Evolutionary conservation across 768 basidiomycete genomes (phyloP).

Genomic region (Naematelia encephala): DNA sequence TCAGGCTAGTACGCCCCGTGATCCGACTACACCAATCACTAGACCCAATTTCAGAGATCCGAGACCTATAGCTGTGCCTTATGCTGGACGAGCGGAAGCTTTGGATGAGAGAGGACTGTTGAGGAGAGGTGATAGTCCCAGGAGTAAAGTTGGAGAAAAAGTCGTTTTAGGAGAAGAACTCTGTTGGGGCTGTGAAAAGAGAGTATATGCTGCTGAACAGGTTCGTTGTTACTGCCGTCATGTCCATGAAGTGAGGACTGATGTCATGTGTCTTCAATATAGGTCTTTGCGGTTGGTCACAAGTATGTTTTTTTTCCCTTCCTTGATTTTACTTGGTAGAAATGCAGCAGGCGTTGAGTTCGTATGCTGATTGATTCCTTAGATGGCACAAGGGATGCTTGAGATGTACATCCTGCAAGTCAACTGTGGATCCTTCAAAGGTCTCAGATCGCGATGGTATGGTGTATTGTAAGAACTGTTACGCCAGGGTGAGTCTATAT

Average conservation of each 20-base stretch:
- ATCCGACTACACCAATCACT: conserved; percentile 26
- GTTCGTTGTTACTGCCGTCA: conserved; percentile 10
- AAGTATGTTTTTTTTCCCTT: too few species aligned
- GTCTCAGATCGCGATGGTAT: conserved; percentile 41
- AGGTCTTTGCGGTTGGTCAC: conserved; percentile 8
- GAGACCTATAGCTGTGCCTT: conserved; percentile 32
- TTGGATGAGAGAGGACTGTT: conserved; percentile 43
- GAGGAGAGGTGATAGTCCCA: conserved; percentile 34
- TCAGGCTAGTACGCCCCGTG: conserved; percentile 1
- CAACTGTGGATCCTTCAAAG: conserved; percentile 41
- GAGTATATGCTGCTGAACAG: conserved; percentile 46
- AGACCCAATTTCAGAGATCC: conserved; percentile 32
- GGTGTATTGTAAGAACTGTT: conserved; percentile 43
- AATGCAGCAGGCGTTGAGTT: neutral
- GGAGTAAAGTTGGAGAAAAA: conserved; percentile 43
- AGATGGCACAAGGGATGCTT: conserved; percentile 43
- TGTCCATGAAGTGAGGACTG: neutral
- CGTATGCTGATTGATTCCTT: neutral
- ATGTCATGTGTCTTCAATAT: neutral
- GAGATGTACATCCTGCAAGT: conserved; percentile 33
- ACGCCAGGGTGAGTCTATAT: conserved; percentile 33
- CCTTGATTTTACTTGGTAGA: too few species aligned
- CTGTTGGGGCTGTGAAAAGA: conserved; percentile 42
- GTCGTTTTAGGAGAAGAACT: conserved; percentile 28
- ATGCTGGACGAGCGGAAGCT: conserved; percentile 35